A percentile compares a stretch with the other conserved stretches of the same genome.
Conservation (phyloP, 305 asterid genomes). For the Andrographis paniculata region DNA sequence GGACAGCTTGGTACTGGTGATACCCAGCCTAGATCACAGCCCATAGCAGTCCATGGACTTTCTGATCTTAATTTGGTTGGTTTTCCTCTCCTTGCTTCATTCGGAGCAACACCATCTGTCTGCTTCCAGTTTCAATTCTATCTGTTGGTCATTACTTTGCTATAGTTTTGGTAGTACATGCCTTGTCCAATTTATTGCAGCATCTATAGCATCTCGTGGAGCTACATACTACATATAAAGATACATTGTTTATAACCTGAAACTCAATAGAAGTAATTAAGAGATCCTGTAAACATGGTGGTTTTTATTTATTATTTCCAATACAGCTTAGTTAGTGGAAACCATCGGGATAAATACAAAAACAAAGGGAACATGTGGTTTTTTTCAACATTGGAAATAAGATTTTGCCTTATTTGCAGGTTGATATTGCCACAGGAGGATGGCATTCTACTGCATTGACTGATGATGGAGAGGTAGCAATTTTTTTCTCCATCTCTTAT, state of each 20-base stretch:
- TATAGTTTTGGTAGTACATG: too few relatives aligned
- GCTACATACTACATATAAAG: conserved; percentile 2
- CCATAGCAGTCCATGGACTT: conserved; percentile 82
- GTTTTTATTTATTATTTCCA: conserved; percentile 1
- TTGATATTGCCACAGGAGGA: conserved; percentile 98
- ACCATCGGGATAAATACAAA: background rate
- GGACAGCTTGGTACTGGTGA: conserved; percentile 99
- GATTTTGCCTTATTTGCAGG: conserved; percentile 38
- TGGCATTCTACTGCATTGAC: conserved; percentile 99
- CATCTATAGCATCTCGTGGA: conserved; percentile 5
- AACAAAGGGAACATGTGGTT: conserved; percentile 1
- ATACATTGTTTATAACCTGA: conserved; percentile 6
- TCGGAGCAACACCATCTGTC: too few relatives aligned
- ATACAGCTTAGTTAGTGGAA: background rate
- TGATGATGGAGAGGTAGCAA: conserved; percentile 94
- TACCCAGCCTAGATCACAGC: conserved; percentile 98
- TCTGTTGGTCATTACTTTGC: conserved; percentile 3
- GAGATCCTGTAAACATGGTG: conserved; percentile 9
- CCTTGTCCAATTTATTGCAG: background rate
- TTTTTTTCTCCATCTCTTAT: too few relatives aligned
- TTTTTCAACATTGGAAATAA: conserved; percentile 9
- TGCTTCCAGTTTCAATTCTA: too few relatives aligned
- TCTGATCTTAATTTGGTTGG: conserved; percentile 80
- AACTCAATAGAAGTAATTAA: conserved; percentile 7
- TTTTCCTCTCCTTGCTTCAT: conserved; percentile 21